phyloP scores from a whole-genome alignment of 2,329 filamentous ascomycete species.

The Alternaria infectoria region DNA sequence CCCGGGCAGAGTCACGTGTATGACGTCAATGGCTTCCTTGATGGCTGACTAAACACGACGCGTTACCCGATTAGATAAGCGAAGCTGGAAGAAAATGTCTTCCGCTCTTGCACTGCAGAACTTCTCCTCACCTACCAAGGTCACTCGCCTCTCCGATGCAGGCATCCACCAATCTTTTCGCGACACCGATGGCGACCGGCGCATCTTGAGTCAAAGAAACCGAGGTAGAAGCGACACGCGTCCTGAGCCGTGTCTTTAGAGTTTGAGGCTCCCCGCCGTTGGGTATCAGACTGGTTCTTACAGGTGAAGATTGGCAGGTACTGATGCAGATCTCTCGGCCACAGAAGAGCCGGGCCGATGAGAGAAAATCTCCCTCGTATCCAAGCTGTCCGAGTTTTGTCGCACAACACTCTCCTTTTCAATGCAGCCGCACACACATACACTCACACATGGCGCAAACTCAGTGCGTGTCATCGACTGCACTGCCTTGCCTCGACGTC shows the following conservation, averaged over 20 bases:
- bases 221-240: neutral
- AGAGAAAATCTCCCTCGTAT: conserved; percentile 2
- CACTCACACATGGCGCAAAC: conserved; percentile 3
- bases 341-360: conserved; percentile 5
- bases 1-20: neutral
- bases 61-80: conserved; percentile 11
- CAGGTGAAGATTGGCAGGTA: conserved; percentile 20
- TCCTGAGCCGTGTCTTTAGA: conserved; percentile 17
- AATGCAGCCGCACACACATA: conserved; percentile 1
- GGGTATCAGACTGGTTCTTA: conserved; percentile 30
- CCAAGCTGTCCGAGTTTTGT: neutral
- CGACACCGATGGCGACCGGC: neutral
- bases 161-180: neutral
- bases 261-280: conserved; percentile 29
- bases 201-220: neutral
- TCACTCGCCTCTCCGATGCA: neutral
- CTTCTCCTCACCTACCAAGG: conserved; percentile 3
- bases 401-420: neutral
- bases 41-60: conserved; percentile 4
- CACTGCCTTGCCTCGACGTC: conserved; percentile 2
- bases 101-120: conserved; percentile 7
- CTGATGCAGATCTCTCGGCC: conserved; percentile 18
- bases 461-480: neutral
- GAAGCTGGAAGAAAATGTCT: conserved; percentile 6
- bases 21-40: conserved; percentile 13